These are phyloP conservation scores for Microthlaspi erraticum DNA, from an alignment of 345 rosid genomes.

Conservation along the genomic window DNA sequence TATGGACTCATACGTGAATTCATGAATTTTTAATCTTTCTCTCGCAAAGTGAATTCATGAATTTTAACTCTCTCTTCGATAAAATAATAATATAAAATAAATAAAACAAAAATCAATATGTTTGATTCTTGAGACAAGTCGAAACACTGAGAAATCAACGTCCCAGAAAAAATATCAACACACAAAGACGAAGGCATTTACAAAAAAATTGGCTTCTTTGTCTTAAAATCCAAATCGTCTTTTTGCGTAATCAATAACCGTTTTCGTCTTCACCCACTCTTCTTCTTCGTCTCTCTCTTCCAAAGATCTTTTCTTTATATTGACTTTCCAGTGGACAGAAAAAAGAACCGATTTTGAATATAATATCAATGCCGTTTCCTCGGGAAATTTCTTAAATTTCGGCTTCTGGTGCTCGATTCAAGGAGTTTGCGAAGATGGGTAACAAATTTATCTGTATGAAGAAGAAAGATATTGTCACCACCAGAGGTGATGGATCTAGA, in stretches of 20 bases:
- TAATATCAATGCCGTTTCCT: not conserved
- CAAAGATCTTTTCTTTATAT: constrained; percentile 5
- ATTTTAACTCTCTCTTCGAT: not conserved
- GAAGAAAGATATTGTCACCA: constrained; percentile 58
- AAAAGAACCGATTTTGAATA: not conserved
- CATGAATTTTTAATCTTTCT: too few species aligned
- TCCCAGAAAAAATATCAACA: constrained; percentile 21
- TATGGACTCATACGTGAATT: too few species aligned
- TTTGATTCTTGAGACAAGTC: not conserved
- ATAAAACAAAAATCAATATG: too few species aligned
- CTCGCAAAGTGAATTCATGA: too few species aligned
- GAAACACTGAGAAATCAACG: not conserved
- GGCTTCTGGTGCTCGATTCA: not conserved
- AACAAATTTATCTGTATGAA: constrained; percentile 69
- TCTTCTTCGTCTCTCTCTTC: not conserved
- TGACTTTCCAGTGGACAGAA: constrained; percentile 25
- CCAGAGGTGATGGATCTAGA: constrained; percentile 59
- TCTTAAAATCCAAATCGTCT: constrained; percentile 38
- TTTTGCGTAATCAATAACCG: constrained; percentile 27
- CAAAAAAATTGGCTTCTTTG: constrained; percentile 31
- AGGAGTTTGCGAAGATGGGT: constrained; percentile 61
- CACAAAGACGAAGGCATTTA: constrained; percentile 17
- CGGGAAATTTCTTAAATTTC: not conserved
- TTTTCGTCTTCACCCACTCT: constrained; percentile 23
- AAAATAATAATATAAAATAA: too few species aligned